Evolutionary conservation across 139 green algal species (phyloP).

Genomic region (Raphidocelis subcapitata): DNA sequence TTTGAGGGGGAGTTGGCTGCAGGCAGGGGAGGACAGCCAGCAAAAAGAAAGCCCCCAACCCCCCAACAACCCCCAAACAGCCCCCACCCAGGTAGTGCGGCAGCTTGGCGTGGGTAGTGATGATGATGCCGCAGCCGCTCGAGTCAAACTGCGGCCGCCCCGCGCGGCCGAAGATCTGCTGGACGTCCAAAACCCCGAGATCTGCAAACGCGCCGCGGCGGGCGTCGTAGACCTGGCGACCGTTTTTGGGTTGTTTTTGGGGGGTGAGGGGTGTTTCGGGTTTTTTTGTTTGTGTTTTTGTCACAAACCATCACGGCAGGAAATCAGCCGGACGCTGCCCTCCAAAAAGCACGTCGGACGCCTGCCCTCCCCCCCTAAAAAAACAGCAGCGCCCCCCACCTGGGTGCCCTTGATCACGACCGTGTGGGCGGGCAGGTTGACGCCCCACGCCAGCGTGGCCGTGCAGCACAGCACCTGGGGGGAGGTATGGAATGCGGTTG

Average conservation of each 20-base stretch:
- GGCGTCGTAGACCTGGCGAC: slow-evolving; percentile 88
- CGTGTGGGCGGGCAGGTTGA: slow-evolving; percentile 97
- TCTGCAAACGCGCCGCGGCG: slow-evolving; percentile 91
- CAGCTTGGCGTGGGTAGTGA: slow-evolving; percentile 96
- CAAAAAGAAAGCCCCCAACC: neutral
- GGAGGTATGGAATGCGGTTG: neutral
- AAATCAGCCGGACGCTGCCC: no score
- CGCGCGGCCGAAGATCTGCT: slow-evolving; percentile 98
- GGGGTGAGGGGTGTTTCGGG: neutral
- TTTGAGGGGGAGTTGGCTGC: neutral
- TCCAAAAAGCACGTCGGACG: no score
- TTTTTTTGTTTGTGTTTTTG: no score
- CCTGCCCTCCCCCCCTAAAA: no score
- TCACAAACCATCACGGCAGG: no score
- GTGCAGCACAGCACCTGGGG: slow-evolving; percentile 90
- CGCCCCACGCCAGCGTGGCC: slow-evolving; percentile 97
- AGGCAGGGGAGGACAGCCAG: neutral
- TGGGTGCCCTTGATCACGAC: slow-evolving; percentile 99
- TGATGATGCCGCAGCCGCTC: slow-evolving; percentile 89
- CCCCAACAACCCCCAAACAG: neutral
- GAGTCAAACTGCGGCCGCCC: slow-evolving; percentile 88
- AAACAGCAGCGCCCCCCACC: no score
- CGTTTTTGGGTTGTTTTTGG: neutral
- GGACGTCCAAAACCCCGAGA: slow-evolving; percentile 96
- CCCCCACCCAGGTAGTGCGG: slow-evolving; percentile 84